phyloP scores from a whole-genome alignment of 495 filamentous ascomycete genomes.

The Trichodelitschia bisporula region DNA sequence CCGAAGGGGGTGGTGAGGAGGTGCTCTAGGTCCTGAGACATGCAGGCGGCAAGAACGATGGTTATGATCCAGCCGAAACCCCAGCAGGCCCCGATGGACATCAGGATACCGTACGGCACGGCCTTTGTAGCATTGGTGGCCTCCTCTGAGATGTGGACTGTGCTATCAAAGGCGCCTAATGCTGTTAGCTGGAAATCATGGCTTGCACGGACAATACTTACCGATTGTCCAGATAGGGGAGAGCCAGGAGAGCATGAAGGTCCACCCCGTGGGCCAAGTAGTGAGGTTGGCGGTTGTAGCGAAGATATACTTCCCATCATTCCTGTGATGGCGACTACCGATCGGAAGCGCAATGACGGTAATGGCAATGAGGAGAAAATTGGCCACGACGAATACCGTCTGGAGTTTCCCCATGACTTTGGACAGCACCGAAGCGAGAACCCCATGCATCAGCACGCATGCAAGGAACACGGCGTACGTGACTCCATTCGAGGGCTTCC shows the following conservation, averaged over 20 bases:
- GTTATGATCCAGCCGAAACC: constrained; percentile 25
- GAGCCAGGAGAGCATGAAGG: constrained; percentile 42
- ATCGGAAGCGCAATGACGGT: constrained; percentile 42
- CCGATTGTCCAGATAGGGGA: constrained; percentile 41
- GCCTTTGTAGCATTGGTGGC: constrained; percentile 35
- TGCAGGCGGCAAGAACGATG: constrained; percentile 26
- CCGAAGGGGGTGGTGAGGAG: constrained; percentile 20
- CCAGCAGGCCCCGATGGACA: constrained; percentile 27
- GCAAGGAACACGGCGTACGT: constrained; percentile 39
- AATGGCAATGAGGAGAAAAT: constrained; percentile 35
- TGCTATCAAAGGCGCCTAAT: constrained; percentile 21
- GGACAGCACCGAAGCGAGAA: constrained; percentile 26
- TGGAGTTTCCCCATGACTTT: constrained; percentile 45
- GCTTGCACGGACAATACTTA: neutral
- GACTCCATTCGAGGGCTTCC: constrained; percentile 30
- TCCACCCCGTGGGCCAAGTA: constrained; percentile 21
- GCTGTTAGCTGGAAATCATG: too few species aligned
- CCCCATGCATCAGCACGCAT: constrained; percentile 30
- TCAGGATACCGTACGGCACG: constrained; percentile 36
- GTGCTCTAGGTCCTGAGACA: constrained; percentile 19
- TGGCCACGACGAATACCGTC: constrained; percentile 33
- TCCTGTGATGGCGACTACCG: constrained; percentile 19
- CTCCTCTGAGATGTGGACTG: constrained; percentile 38
- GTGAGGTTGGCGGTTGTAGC: constrained; percentile 26
- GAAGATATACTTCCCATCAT: constrained; percentile 25